phyloP scores from a whole-genome alignment of 1,284 basidiomycete genomes.

The Dichomitus squalens region DNA sequence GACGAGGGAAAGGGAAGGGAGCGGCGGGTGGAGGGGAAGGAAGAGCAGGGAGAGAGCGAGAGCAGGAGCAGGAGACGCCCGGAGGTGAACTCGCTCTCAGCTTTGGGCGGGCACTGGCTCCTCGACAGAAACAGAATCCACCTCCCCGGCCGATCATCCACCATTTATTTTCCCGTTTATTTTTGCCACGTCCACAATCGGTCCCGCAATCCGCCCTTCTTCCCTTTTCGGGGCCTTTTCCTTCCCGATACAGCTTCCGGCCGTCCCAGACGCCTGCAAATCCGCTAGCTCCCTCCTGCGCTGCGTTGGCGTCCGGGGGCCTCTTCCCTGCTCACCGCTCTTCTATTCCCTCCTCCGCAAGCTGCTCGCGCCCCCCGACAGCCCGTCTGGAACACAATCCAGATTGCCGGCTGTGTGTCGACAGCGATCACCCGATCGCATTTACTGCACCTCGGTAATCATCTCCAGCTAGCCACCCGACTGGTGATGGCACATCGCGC shows the following conservation, averaged over 20 bases:
- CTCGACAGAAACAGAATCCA: constrained; percentile 22
- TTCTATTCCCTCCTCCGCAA: background rate
- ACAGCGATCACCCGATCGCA: constrained; percentile 13
- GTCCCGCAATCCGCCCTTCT: constrained; percentile 22
- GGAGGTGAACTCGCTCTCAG: constrained; percentile 20
- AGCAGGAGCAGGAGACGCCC: constrained; percentile 12
- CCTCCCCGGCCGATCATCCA: constrained; percentile 9
- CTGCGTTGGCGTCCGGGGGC: background rate
- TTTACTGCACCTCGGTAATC: constrained; percentile 15
- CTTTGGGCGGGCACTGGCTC: background rate
- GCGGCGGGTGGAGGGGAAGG: constrained; percentile 12
- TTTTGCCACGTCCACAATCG: constrained; percentile 16
- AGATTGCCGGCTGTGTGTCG: background rate
- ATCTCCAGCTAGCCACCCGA: background rate
- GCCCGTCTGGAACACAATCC: no score
- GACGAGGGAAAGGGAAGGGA: constrained; percentile 12
- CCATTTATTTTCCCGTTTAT: constrained; percentile 18
- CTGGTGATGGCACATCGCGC: background rate
- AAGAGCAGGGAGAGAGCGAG: constrained; percentile 23
- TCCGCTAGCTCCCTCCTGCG: background rate
- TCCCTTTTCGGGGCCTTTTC: constrained; percentile 13
- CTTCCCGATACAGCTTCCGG: constrained; percentile 6
- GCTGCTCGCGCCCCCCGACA: background rate
- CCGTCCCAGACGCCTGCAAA: background rate
- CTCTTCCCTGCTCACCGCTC: background rate